Evolutionary conservation across 108 stramenopile genomes (phyloP), one percentile per base, ranked within the genome.

Genomic region (Mayamaea pseudoterrestris): DNA sequence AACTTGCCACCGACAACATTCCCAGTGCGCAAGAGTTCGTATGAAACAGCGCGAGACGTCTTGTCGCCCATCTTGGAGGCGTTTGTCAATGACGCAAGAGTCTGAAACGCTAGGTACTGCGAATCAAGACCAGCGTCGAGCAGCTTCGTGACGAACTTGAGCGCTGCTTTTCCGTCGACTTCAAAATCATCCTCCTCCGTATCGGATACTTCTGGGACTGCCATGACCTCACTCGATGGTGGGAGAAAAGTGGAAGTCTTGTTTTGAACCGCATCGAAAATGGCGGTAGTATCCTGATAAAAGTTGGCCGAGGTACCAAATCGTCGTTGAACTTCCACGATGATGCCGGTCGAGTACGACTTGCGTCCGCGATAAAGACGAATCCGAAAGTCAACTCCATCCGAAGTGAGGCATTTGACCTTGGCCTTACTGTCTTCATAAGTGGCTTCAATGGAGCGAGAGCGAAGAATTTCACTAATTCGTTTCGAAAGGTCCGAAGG

Each of bases 291-390:
- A 30, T 79, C 75, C 6, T 24, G 16, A 39, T 66, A 47, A 50
- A 73, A 83, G 34, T 48, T 51, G 11, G 68, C 23, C 11, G 66
- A 56, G 21, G 49, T 52, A 14, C 81, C 81, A 37, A 65, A 65
- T 18, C 72, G 39, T n/a, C 81, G 71, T 34, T 83, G 81, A 20
- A 83, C 77, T 63, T 83, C 81, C 27, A 76, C 81, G 27, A 79
- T 76, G 43, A 78, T 71, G 2, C 74, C 74, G 44, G 76, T 60
- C 13, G 41, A 44, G 47, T 57, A 70, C 22, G 58, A 42, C 14
- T 44, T 56, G 17, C 68, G 45, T 24, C 72, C 71, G 6, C 68
- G 65, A 50, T 79, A 83, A 35, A 83, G 66, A 4, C 72, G 72
- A 35, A 83, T 57, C 37, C 74, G 65, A 41, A 83, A 83, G 17